A percentile compares a stretch with the other conserved stretches of the same genome.
Conservation (phyloP, 169 alveolate genomes). For the Plasmodium inui region DNA sequence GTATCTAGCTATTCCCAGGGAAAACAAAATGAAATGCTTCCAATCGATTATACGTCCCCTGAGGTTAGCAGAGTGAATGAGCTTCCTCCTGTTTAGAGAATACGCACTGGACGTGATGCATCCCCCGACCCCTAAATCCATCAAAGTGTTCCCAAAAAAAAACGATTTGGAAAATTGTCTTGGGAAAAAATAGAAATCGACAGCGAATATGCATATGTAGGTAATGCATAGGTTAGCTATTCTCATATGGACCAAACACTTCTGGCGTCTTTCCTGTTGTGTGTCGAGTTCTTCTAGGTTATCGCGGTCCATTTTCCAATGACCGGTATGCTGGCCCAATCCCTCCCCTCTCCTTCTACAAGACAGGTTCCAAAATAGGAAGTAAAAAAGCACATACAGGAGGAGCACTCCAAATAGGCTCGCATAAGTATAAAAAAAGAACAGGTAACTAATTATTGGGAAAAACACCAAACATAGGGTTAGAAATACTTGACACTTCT, state of each 20-base stretch:
- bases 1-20: conserved; percentile 41
- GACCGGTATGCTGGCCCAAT: neutral
- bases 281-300: neutral
- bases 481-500: conserved; percentile 5
- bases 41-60: conserved; percentile 12
- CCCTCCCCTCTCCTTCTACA: neutral
- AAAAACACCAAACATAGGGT: conserved; percentile 15
- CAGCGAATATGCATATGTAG: conserved; percentile 44
- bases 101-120: conserved; percentile 54
- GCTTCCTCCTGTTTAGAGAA: neutral
- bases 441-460: conserved; percentile 18
- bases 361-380: neutral
- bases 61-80: neutral
- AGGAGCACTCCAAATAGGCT: neutral
- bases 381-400: neutral
- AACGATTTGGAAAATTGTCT: conserved; percentile 41
- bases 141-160: conserved; percentile 50
- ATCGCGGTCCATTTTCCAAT: neutral
- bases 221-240: conserved; percentile 32
- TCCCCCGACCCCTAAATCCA: conserved; percentile 63
- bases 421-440: conserved; percentile 7
- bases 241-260: conserved; percentile 3
- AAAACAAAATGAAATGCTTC: conserved; percentile 31
- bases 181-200: conserved; percentile 67
- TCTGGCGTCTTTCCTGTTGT: neutral